These are phyloP conservation scores for Pelargonium fulgidum DNA, from an alignment of 441 rosid genomes.

Conservation along the genomic window DNA sequence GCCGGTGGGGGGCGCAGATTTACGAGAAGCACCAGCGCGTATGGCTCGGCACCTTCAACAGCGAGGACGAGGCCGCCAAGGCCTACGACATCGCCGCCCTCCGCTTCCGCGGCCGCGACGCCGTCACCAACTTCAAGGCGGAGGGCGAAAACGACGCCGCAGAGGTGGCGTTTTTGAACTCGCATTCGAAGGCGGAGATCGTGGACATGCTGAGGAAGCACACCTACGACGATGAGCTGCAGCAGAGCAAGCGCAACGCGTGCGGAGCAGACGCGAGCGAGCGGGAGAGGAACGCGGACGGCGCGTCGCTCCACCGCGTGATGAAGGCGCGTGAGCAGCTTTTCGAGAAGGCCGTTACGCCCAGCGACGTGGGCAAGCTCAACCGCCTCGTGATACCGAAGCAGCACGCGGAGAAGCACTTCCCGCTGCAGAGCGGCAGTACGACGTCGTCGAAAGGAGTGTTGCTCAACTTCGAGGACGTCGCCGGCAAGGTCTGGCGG, in stretches of 20 bases:
- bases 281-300: too few relatives aligned
- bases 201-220: constrained; percentile 94
- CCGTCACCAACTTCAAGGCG: constrained; percentile 47
- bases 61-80: not conserved
- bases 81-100: not conserved
- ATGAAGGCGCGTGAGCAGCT: too few relatives aligned
- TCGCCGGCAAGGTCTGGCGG: constrained; percentile 50
- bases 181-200: constrained; percentile 86
- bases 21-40: not conserved
- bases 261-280: constrained; percentile 10
- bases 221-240: constrained; percentile 73
- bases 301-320: too few relatives aligned
- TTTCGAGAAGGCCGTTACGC: too few relatives aligned
- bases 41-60: not conserved
- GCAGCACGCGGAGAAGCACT: constrained; percentile 88
- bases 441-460: constrained; percentile 33
- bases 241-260: constrained; percentile 65
- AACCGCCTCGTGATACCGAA: constrained; percentile 93
- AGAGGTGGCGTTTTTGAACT: constrained; percentile 48
- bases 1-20: constrained; percentile 40
- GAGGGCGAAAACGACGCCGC: constrained; percentile 23
- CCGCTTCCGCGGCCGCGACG: constrained; percentile 2
- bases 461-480: constrained; percentile 31
- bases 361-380: constrained; percentile 79
- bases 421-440: constrained; percentile 15